These are phyloP conservation scores for Hortaea sp. DNA, from an alignment of 2,329 filamentous ascomycete species.

Conservation along the genomic window DNA sequence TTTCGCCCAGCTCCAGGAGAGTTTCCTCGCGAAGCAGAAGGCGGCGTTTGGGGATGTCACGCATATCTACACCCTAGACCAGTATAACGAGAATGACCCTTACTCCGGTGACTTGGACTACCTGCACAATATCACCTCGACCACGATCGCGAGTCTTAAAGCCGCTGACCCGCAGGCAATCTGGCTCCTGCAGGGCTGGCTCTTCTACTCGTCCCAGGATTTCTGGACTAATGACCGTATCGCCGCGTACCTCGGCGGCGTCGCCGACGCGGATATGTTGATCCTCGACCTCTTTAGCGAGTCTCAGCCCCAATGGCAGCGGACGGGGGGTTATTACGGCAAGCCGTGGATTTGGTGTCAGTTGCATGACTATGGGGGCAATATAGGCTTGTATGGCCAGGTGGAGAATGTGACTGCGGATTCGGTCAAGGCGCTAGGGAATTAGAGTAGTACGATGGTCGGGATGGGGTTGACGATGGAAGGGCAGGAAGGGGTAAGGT, in stretches of 20 bases:
- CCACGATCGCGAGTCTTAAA: slow-evolving; percentile 40
- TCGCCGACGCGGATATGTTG: slow-evolving; percentile 38
- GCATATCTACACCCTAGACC: slow-evolving; percentile 42
- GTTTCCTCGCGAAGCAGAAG: slow-evolving; percentile 38
- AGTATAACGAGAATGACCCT: slow-evolving; percentile 45
- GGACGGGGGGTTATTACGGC: slow-evolving; percentile 41
- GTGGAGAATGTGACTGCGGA: too few species aligned
- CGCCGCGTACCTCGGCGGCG: slow-evolving; percentile 40
- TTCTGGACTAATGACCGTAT: slow-evolving; percentile 39
- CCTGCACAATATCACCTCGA: slow-evolving; percentile 32
- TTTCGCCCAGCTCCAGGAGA: slow-evolving; percentile 35
- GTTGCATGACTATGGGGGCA: slow-evolving; percentile 11
- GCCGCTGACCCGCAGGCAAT: slow-evolving; percentile 38
- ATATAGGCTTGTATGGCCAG: too few species aligned
- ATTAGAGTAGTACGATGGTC: too few species aligned
- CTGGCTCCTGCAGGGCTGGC: slow-evolving; percentile 45
- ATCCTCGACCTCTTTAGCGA: slow-evolving; percentile 44
- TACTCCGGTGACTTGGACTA: slow-evolving; percentile 36
- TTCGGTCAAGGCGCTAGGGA: too few species aligned
- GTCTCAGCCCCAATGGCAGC: slow-evolving; percentile 40
- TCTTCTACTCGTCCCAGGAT: slow-evolving; percentile 36
- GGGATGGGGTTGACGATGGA: too few species aligned
- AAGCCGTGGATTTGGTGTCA: slow-evolving; percentile 43
- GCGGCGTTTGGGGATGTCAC: slow-evolving; percentile 40
- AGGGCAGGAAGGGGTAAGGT: too few species aligned